Conservation (phyloP, 768 basidiomycete genomes). For the Austroboletus eburneus region DNA sequence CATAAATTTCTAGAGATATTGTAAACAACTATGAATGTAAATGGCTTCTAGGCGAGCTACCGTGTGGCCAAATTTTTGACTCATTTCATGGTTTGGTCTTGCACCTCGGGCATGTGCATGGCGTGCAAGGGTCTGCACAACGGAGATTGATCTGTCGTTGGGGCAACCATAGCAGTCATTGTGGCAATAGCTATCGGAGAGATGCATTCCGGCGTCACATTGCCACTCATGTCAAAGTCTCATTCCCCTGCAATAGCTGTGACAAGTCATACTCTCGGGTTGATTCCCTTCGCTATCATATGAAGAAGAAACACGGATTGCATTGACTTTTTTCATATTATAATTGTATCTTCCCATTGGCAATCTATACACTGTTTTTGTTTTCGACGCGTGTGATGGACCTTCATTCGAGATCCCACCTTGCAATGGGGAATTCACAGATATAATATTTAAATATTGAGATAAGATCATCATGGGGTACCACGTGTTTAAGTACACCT, state of each 20-base stretch:
- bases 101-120: neutral
- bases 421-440: too few species aligned
- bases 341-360: neutral
- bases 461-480: too few species aligned
- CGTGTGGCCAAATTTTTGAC: neutral
- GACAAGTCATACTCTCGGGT: neutral
- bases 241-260: neutral
- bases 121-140: neutral
- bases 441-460: too few species aligned
- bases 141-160: neutral
- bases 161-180: neutral
- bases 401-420: too few species aligned
- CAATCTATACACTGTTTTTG: too few species aligned
- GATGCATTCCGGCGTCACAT: constrained; percentile 3
- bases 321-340: too few species aligned
- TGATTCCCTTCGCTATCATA: neutral
- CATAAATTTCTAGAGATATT: neutral
- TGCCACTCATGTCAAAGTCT: neutral
- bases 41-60: neutral
- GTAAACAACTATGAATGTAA: neutral
- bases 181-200: neutral
- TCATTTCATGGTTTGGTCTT: neutral
- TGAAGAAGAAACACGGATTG: neutral
- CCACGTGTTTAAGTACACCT: too few species aligned
- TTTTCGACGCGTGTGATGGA: too few species aligned